These are phyloP conservation scores for Mycena filopes DNA, from an alignment of 768 basidiomycete genomes.

Conservation along the genomic window DNA sequence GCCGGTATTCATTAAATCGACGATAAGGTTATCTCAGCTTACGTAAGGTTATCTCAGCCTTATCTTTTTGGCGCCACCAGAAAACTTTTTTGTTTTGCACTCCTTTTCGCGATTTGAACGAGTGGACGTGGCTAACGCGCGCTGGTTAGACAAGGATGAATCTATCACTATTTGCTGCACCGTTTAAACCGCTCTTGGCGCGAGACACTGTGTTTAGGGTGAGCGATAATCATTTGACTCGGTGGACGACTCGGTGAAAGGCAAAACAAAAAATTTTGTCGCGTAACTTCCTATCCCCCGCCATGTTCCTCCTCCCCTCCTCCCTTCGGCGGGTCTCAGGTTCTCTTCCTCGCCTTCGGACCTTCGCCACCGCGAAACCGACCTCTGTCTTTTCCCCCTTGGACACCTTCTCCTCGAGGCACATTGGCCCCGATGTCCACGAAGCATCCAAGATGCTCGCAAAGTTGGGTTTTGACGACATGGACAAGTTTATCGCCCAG, in stretches of 20 bases:
- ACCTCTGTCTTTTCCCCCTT: conserved; percentile 81
- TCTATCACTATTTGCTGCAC: no score
- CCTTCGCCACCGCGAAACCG: conserved; percentile 70
- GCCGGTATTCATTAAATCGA: no score
- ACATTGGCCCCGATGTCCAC: conserved; percentile 90
- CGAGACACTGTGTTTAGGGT: conserved; percentile 20
- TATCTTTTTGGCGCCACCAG: no score
- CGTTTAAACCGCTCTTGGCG: not conserved
- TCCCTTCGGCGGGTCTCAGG: conserved; percentile 34
- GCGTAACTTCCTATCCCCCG: conserved; percentile 29
- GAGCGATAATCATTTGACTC: conserved; percentile 3
- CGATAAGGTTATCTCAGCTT: no score
- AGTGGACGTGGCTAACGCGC: no score
- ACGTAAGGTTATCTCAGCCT: no score
- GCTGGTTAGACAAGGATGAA: no score
- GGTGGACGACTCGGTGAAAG: conserved; percentile 27
- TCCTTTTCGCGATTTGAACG: no score
- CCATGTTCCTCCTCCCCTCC: conserved; percentile 32
- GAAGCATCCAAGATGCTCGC: conserved; percentile 87
- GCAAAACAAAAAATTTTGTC: conserved; percentile 40
- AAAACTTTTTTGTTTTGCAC: no score
- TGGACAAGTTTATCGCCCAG: conserved; percentile 88
- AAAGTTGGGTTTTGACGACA: conserved; percentile 82
- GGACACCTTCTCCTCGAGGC: conserved; percentile 90
- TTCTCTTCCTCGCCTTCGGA: conserved; percentile 40